phyloP scores from a whole-genome alignment of 2,329 filamentous ascomycete species.

The Pestalotiopsis sp. region DNA sequence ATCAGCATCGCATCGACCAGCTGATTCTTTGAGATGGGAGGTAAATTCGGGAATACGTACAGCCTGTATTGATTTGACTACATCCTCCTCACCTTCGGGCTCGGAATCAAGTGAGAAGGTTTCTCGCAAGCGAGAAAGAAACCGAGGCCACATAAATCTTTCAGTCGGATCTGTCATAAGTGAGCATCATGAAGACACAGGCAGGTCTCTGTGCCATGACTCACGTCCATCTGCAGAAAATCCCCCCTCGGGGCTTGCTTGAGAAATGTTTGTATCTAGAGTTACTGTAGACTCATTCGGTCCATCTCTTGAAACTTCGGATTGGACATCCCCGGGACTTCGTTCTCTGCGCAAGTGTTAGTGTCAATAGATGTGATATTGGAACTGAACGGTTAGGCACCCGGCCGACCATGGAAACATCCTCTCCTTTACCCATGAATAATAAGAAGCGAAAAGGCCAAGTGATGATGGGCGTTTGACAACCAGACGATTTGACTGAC shows the following conservation, averaged over 20 bases:
- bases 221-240: conserved; percentile 12
- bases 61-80: conserved; percentile 15
- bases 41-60: background rate
- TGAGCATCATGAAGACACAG: background rate
- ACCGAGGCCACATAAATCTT: conserved; percentile 30
- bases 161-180: conserved; percentile 16
- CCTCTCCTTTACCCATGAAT: too few species aligned
- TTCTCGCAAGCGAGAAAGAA: conserved; percentile 27
- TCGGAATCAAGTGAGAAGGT: conserved; percentile 30
- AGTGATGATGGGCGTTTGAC: too few species aligned
- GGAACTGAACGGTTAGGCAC: background rate
- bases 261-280: conserved; percentile 15
- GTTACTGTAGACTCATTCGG: conserved; percentile 1
- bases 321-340: background rate
- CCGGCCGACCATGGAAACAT: background rate
- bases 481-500: background rate
- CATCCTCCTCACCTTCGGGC: conserved; percentile 20
- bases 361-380: background rate
- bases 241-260: conserved; percentile 11
- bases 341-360: conserved; percentile 1
- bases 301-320: background rate
- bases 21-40: background rate
- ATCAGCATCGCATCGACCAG: background rate
- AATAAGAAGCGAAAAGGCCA: too few species aligned
- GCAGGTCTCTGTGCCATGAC: background rate